A percentile compares a stretch with the other conserved stretches of the same genome.
These are phyloP conservation scores for Vanrija humicola DNA, from an alignment of 1,284 basidiomycete genomes.

Conservation along the genomic window DNA sequence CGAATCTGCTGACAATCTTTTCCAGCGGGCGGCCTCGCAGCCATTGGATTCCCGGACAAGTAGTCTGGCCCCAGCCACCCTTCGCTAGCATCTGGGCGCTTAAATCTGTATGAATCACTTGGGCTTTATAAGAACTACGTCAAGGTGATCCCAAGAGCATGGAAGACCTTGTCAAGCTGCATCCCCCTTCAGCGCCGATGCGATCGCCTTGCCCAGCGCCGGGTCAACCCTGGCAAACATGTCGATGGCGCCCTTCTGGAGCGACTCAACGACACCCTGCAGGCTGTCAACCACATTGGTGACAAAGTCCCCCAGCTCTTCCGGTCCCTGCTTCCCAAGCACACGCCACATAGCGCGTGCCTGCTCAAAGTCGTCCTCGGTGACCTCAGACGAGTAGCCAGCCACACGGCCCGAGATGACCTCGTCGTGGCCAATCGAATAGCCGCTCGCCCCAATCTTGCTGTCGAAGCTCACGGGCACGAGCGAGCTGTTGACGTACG, in stretches of 20 bases:
- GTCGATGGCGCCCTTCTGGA: constrained; percentile 2
- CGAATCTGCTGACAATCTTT: too few species aligned
- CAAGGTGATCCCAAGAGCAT: neutral
- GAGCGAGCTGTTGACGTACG: constrained; percentile 30
- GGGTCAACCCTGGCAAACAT: constrained; percentile 9
- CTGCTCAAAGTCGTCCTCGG: constrained; percentile 13
- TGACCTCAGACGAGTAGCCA: constrained; percentile 9
- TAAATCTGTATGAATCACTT: too few species aligned
- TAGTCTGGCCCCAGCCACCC: too few species aligned
- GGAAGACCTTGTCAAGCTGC: too few species aligned
- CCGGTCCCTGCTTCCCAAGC: neutral
- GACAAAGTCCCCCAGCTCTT: constrained; percentile 2
- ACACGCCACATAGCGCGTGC: constrained; percentile 10
- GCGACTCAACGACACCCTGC: neutral
- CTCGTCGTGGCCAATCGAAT: constrained; percentile 6
- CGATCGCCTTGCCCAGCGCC: constrained; percentile 1
- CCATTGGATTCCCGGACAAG: too few species aligned
- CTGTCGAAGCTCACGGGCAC: constrained; percentile 84
- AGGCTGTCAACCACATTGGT: constrained; percentile 6
- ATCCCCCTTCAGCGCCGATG: too few species aligned
- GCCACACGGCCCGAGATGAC: constrained; percentile 1
- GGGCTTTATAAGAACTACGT: too few species aligned
- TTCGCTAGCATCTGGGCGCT: too few species aligned
- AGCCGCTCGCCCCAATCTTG: constrained; percentile 57
- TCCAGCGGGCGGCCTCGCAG: too few species aligned